Conservation (phyloP, 169 alveolate species). For the Plasmodium malariae region DNA sequence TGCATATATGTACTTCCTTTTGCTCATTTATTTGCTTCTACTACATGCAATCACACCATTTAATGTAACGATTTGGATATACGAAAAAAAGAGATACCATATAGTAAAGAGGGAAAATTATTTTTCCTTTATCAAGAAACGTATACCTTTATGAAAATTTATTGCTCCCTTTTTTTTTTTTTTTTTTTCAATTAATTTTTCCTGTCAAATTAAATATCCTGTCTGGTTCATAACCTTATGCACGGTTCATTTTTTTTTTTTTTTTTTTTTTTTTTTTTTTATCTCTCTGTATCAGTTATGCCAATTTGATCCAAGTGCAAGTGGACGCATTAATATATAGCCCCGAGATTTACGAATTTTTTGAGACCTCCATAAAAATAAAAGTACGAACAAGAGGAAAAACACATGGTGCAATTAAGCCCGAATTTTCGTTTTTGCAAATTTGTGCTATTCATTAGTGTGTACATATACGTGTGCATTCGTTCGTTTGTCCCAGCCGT, state of each 20-base stretch:
- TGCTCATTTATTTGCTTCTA: too few relatives aligned
- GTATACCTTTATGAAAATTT: too few relatives aligned
- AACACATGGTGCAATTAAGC: not conserved
- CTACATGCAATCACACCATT: too few relatives aligned
- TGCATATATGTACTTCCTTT: too few relatives aligned
- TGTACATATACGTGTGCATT: not conserved
- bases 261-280: not conserved
- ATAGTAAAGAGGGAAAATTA: too few relatives aligned
- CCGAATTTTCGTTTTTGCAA: not conserved
- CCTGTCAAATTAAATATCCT: not conserved
- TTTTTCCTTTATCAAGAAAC: too few relatives aligned
- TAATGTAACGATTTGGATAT: too few relatives aligned
- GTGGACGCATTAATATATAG: conserved; percentile 57
- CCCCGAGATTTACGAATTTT: conserved; percentile 27
- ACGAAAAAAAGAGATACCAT: too few relatives aligned
- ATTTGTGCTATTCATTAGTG: not conserved
- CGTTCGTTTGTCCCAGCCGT: conserved; percentile 12
- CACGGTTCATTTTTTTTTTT: not conserved
- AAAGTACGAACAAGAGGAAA: conserved; percentile 13
- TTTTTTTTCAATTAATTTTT: too few relatives aligned
- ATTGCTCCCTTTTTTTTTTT: too few relatives aligned
- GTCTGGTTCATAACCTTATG: too few relatives aligned
- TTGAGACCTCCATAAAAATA: conserved; percentile 37
- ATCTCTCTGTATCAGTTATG: conserved; percentile 16
- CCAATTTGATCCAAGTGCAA: conserved; percentile 53